Conservation (phyloP, 306 rosid genomes). For the Hippophae rhamnoides region DNA sequence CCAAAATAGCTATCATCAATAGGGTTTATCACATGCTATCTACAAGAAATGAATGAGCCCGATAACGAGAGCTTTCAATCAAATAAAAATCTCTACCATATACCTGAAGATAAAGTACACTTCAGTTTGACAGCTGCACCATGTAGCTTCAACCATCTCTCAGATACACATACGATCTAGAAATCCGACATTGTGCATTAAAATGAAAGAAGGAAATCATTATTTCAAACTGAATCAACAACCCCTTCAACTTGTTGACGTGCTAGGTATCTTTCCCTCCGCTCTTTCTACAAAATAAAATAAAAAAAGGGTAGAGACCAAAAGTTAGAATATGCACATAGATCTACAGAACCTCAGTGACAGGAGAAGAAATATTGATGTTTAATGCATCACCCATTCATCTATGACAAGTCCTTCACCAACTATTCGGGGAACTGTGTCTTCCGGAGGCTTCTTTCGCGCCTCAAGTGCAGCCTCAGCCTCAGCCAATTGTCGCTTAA, state of each 20-base stretch:
- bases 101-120: conserved; percentile 11
- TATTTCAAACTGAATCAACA: conserved; percentile 51
- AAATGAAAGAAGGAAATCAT: conserved; percentile 15
- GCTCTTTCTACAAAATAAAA: conserved; percentile 62
- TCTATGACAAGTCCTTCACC: conserved; percentile 92
- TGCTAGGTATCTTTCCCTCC: conserved; percentile 90
- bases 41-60: conserved; percentile 23
- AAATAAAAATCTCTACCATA: conserved; percentile 15
- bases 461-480: conserved; percentile 78
- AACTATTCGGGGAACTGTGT: conserved; percentile 53
- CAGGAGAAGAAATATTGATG: conserved; percentile 6
- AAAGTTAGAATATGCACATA: conserved; percentile 12
- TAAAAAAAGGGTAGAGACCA: neutral
- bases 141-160: conserved; percentile 23
- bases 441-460: conserved; percentile 73
- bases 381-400: conserved; percentile 76
- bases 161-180: conserved; percentile 21
- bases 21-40: conserved; percentile 24
- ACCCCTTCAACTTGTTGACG: conserved; percentile 81
- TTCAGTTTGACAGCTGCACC: conserved; percentile 11
- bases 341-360: conserved; percentile 1
- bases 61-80: conserved; percentile 16
- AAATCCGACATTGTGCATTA: conserved; percentile 16
- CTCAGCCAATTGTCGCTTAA: conserved; percentile 73
- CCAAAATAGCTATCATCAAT: conserved; percentile 1